A percentile compares a stretch with the other conserved stretches of the same genome.
These are phyloP conservation scores for Ophiobolus disseminans DNA, from an alignment of 2,329 filamentous ascomycete species.

Conservation along the genomic window DNA sequence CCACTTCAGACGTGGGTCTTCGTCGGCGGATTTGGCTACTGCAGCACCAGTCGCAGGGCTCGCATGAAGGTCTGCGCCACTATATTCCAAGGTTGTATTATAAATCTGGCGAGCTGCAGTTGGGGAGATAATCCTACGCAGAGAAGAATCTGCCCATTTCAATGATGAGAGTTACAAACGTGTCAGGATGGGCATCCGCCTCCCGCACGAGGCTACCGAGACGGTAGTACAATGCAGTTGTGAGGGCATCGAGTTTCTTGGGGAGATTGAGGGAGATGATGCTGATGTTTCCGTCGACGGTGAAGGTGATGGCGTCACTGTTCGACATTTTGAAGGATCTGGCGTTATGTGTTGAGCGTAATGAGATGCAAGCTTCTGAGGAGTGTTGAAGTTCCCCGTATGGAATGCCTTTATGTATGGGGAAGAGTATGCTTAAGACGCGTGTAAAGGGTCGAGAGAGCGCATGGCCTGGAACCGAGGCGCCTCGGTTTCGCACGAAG, in stretches of 20 bases:
- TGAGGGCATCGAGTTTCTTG: slow-evolving; percentile 8
- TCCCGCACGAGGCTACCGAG: slow-evolving; percentile 6
- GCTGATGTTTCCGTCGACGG: too few relatives aligned
- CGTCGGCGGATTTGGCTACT: slow-evolving; percentile 41
- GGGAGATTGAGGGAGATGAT: slow-evolving; percentile 7
- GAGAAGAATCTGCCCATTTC: slow-evolving; percentile 8
- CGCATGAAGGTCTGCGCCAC: slow-evolving; percentile 78
- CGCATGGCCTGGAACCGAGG: too few relatives aligned
- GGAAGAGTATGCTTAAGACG: too few relatives aligned
- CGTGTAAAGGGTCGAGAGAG: too few relatives aligned
- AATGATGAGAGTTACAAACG: slow-evolving; percentile 4
- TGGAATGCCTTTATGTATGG: too few relatives aligned
- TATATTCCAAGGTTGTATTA: slow-evolving; percentile 43
- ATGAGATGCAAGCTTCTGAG: too few relatives aligned
- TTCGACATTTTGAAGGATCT: too few relatives aligned
- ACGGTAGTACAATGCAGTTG: neutral
- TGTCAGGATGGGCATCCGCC: slow-evolving; percentile 2
- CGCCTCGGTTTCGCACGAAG: too few relatives aligned
- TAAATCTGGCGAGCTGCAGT: neutral
- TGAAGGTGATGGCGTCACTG: too few relatives aligned
- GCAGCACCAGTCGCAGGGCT: too few relatives aligned
- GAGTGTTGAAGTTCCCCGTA: too few relatives aligned
- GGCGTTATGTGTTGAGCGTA: too few relatives aligned
- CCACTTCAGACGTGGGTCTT: neutral
- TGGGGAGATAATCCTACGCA: neutral